Evolutionary conservation across 2,329 filamentous ascomycete genomes (phyloP), one percentile per base, ranked within the genome.

Genomic region (Neofusicoccum kwambonambiense): DNA sequence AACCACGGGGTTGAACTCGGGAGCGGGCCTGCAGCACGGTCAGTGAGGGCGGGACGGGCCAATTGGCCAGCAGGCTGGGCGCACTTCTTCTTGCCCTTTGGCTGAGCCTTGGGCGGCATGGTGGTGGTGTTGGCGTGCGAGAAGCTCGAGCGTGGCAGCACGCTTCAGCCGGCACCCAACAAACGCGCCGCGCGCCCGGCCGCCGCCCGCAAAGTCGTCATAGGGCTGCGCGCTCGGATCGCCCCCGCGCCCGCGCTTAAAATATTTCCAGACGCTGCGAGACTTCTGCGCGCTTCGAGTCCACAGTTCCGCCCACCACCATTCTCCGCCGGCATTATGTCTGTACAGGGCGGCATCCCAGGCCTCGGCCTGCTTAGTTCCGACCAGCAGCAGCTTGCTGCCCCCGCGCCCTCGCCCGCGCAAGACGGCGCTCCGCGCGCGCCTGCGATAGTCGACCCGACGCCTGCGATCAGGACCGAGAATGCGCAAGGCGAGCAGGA

Each of bases 1-100:
- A 52, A 87, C 84, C 69, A 91, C 90, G 64, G 92, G 86, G 70
- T 90, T 84, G 67, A 95, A 66, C 39, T 73, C 70, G 12, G 74
- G 70, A 82, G 54, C 44, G 54, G 66, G 64, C 54, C 54, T 67
- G 60, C n/a, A 42, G 27, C n/a, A 45, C 17, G 22, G 15, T 60
- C 42, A 60, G 41, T 27, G 12, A n/a, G 17, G 13, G 6, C 22
- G 61, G 74, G 89, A 90, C 60, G 83, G 12, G 22, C 31, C 45
- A 61, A 37, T 60, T 34, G 47, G 49, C 45, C 35, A 56, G 42
- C 27, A 12, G 31, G 15, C 19, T 22, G 12, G 31, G 12, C 19
- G 11, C 35, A 67, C 17, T 13, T 58, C 62, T 64, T 57, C 19
- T 57, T 64, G 62, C 34, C 51, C 37, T 58, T 64, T 31, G 52